Base-by-base conservation (phyloP, 805 yeast genomes). In the Zygoascus bituminiphila region DNA sequence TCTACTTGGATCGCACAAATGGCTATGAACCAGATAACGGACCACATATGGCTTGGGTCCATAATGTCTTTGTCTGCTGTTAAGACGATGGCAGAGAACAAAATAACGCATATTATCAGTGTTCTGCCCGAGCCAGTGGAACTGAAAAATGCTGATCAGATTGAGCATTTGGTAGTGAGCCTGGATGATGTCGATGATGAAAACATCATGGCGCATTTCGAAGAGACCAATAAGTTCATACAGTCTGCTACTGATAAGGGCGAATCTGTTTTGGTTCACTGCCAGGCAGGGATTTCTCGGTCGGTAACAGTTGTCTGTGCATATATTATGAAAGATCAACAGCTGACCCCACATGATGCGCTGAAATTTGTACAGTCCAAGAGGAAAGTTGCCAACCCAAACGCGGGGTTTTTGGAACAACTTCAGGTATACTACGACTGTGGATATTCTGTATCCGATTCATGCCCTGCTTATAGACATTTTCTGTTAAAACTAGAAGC, bases 241-340 rank as follows among this genome's bases (percentile, higher is more conserved):
- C 83, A 81, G 43, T 59, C 65, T 2, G 88, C 87, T 0, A 67
- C 56, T 23, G 15, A 48, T 17, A 45, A 43, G 14, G 64, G 64
- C 31, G 63, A 57, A 7, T 57, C 61, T 8, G 64, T 69, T 4
- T 58, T 70, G 5, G 70, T 70, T n/a, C 74, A 70, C 49, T 70
- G 74, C 64, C 86, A 91, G 51, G 97, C 95, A 24, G 98, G 98
- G 0, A 86, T 87, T 24, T 88, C 96, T 1, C 73, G 98, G 54
- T 85, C 96, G 4, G 91, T 85, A 0, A 81, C 97, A 0, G 82
- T 88, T 14, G 81, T 82, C 33, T 79, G 86, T 44, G 95, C 97
- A 0, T 95, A 87, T 63, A 77, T 89, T 39, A 91, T 93, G 96
- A 76, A 80, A 61, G 69, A 88, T 45, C 72, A 83, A 62, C 73